phyloP scores from a whole-genome alignment of 306 rosid species.

The Sophora flavescens region DNA sequence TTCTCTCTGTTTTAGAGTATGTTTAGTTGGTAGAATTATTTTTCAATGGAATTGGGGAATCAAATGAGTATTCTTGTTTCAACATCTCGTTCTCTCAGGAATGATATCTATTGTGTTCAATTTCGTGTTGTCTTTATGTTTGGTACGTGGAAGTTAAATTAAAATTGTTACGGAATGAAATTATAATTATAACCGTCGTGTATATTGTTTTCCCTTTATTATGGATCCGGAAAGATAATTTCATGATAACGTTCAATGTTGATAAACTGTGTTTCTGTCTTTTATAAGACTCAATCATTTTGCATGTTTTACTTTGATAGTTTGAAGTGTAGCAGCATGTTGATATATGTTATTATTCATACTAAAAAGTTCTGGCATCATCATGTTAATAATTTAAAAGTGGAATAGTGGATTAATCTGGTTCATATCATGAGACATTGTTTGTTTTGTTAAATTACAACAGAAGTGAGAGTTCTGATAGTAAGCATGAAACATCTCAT shows the following conservation, averaged over 20 bases:
- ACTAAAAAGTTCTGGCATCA: not conserved
- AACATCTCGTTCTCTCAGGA: not conserved
- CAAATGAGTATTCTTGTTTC: not conserved
- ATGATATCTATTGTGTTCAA: not conserved
- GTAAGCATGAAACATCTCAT: slow-evolving; percentile 73
- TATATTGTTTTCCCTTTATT: too few species aligned
- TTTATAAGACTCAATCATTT: not conserved
- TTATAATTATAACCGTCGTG: not conserved
- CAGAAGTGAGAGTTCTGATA: slow-evolving; percentile 72
- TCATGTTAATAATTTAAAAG: not conserved
- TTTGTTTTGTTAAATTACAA: slow-evolving; percentile 33
- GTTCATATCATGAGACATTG: slow-evolving; percentile 24
- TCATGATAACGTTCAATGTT: not conserved
- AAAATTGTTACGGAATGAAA: slow-evolving; percentile 9
- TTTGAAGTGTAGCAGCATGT: not conserved
- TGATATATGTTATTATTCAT: slow-evolving; percentile 10
- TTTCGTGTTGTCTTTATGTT: not conserved
- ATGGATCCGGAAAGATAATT: not conserved
- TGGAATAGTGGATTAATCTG: slow-evolving; percentile 28
- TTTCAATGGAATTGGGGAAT: not conserved
- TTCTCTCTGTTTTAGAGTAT: not conserved
- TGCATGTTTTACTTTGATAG: slow-evolving; percentile 14
- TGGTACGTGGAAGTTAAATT: not conserved
- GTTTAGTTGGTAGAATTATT: not conserved
- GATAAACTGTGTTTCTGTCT: slow-evolving; percentile 16